Conservation (phyloP, 1,139 yeast species). For the Kodamaea ohmeri region DNA sequence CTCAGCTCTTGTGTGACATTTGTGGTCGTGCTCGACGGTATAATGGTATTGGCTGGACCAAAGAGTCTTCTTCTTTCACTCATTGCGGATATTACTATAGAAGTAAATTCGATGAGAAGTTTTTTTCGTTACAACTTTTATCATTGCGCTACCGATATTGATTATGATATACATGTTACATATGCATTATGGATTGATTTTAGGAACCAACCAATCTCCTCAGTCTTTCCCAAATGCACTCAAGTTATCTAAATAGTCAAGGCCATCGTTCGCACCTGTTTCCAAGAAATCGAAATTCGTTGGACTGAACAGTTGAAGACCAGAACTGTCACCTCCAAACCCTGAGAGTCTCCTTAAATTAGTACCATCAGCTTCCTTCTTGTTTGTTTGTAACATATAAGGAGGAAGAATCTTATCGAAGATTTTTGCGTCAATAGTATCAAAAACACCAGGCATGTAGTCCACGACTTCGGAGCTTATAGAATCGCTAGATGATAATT, state of each 20-base stretch:
- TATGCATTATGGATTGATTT: neutral
- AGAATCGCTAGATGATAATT: constrained; percentile 8
- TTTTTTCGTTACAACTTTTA: constrained; percentile 3
- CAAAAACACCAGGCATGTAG: constrained; percentile 80
- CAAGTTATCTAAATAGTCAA: constrained; percentile 16
- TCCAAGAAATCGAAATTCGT: constrained; percentile 20
- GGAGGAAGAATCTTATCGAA: constrained; percentile 85
- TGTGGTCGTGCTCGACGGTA: constrained; percentile 32
- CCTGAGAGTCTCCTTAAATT: neutral
- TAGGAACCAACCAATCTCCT: neutral
- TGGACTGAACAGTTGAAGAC: constrained; percentile 14
- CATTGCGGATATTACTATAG: constrained; percentile 9
- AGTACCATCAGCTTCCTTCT: constrained; percentile 1
- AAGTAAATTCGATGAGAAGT: constrained; percentile 7
- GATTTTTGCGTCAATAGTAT: constrained; percentile 75
- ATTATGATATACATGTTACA: too few species aligned
- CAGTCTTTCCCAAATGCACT: constrained; percentile 7
- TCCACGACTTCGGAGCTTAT: constrained; percentile 15
- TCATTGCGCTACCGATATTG: constrained; percentile 7
- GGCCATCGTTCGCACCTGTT: constrained; percentile 16
- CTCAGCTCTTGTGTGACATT: neutral
- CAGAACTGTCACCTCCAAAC: constrained; percentile 10
- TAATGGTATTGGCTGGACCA: constrained; percentile 61
- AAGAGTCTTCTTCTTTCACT: constrained; percentile 69
- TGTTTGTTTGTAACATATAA: constrained; percentile 57